Base-by-base conservation (phyloP, 768 basidiomycete species). In the Podaxis pistillaris region DNA sequence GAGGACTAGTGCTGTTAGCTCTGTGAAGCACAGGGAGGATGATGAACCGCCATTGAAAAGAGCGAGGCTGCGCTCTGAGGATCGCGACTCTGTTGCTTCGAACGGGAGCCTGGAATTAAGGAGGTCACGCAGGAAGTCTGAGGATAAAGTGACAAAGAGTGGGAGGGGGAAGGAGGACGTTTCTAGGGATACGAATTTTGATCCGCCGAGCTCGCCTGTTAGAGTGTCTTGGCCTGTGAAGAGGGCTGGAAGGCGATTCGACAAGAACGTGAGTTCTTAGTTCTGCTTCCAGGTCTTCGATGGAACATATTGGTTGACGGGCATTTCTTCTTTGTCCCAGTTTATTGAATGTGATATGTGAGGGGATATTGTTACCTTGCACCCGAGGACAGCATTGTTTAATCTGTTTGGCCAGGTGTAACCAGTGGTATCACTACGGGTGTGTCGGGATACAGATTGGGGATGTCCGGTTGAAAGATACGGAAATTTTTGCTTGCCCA, bases 351-450 rank as follows among this genome's bases (percentile, higher is more conserved):
- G 73, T 60, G 66, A 64, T 49, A 51, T 54, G 70, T 72, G 59
- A 64, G 65, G 60, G 51, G 66, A 51, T 59, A 57, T 22, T 44
- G 47, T 13, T 52, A 19, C 36, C 40, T 44, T 11, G 37, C 6
- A 33, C 40, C 24, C 6, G 13, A 52, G 13, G 47, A 28, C 13
- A 44, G 54, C 9, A 9, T 7, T 37, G 28, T 19, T 41, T 51
- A 15, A n/a, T 37, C 12, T 22, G 17, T 37, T 56, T 56, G 13
- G 28, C 53, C 17, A 81, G 79, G 19, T 82, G 79, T 58, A 70
- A 72, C 4, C 54, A 64, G 60, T 82, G 83, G 83, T 83, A 79
- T 60, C 83, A 84, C 61, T 82, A 78, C 62, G 82, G 79, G 2
- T 84, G 83, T 63, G 76, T 77, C 46, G 81, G 76, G 4, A 71